phyloP scores from a whole-genome alignment of 768 basidiomycete genomes.

The Auriculariales sp. region DNA sequence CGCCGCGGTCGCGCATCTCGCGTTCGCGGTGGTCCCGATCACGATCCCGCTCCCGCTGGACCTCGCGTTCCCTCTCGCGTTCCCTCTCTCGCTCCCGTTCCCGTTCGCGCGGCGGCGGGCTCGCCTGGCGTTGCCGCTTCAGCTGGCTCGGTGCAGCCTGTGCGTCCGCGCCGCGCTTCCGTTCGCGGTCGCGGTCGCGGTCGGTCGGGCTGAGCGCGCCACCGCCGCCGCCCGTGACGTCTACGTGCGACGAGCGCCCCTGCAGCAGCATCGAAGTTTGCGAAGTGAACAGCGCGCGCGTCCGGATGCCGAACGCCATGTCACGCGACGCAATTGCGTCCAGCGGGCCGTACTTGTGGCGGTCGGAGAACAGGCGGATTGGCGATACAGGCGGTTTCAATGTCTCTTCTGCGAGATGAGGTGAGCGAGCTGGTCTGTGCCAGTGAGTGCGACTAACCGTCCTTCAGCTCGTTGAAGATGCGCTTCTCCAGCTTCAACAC shows the following conservation, averaged over 20 bases:
- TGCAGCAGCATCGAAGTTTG: no score
- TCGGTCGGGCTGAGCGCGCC: constrained; percentile 7
- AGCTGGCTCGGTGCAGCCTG: background rate
- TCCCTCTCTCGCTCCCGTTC: constrained; percentile 3
- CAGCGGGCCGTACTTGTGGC: constrained; percentile 37
- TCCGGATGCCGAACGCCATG: constrained; percentile 53
- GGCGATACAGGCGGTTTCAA: constrained; percentile 47
- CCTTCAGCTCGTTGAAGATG: constrained; percentile 75
- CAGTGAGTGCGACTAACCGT: constrained; percentile 33
- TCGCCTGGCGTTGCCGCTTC: background rate
- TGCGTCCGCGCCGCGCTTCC: background rate
- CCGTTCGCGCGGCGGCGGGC: constrained; percentile 2
- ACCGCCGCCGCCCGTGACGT: constrained; percentile 6
- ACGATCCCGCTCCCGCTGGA: no score
- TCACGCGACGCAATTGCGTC: constrained; percentile 85
- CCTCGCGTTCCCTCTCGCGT: constrained; percentile 3
- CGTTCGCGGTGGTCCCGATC: background rate
- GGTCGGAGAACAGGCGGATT: constrained; percentile 81
- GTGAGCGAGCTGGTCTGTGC: background rate
- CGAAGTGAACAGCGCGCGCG: background rate
- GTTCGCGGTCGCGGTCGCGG: constrained; percentile 1
- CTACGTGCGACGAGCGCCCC: no score
- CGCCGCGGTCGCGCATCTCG: constrained; percentile 1
- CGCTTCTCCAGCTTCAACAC: constrained; percentile 81
- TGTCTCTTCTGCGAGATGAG: background rate